Evolutionary conservation across 805 yeast species (phyloP).

Genomic region (Clavispora asparagi): DNA sequence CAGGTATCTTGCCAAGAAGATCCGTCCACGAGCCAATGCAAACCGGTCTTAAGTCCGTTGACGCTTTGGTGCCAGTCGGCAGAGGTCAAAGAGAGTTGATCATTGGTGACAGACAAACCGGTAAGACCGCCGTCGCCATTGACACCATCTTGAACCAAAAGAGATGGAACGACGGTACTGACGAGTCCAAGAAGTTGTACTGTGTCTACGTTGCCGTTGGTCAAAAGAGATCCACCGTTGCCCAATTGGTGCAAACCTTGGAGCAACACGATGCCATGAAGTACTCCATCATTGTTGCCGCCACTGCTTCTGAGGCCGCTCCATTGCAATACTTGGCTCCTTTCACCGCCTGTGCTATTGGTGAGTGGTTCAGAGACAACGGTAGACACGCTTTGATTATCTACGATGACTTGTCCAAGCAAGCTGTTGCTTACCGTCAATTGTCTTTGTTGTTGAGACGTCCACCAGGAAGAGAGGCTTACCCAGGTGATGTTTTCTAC

Average conservation of each 20-base stretch:
- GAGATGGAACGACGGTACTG: conserved; percentile 94
- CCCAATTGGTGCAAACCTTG: conserved; percentile 98
- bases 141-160: conserved; percentile 98
- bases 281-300: conserved; percentile 97
- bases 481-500: conserved; percentile 97
- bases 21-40: conserved; percentile 99
- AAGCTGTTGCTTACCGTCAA: conserved; percentile 99
- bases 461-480: conserved; percentile 96
- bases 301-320: conserved; percentile 99
- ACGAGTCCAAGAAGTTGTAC: conserved; percentile 97
- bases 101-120: conserved; percentile 99
- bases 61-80: conserved; percentile 98
- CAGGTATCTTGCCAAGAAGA: conserved; percentile 99
- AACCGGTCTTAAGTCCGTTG: conserved; percentile 99
- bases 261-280: conserved; percentile 98
- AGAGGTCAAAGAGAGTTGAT: conserved; percentile 99
- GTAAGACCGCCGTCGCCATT: conserved; percentile 98
- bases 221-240: conserved; percentile 99
- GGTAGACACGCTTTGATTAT: conserved; percentile 95
- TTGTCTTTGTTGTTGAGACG: conserved; percentile 94
- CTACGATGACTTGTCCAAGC: conserved; percentile 98
- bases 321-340: conserved; percentile 99
- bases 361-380: conserved; percentile 99
- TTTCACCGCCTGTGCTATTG: conserved; percentile 98
- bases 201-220: conserved; percentile 99